phyloP scores from a whole-genome alignment of 129 eudicot genomes.

The Gnaphalium uliginosum region DNA sequence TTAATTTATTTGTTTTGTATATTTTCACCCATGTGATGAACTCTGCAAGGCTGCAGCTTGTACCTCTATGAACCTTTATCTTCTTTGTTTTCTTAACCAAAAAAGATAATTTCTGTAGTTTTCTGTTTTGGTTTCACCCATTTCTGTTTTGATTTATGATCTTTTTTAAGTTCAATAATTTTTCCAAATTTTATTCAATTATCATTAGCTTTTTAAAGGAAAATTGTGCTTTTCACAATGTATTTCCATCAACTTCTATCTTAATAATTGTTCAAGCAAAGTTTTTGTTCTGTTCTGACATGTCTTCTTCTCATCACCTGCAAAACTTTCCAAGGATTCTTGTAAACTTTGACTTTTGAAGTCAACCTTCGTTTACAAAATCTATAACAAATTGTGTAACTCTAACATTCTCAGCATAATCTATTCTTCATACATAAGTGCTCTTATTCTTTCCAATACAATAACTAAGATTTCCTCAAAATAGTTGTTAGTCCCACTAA shows the following conservation, averaged over 20 bases:
- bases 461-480: neutral
- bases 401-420: neutral
- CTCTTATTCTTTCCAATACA: neutral
- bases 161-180: constrained; percentile 2
- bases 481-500: neutral
- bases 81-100: constrained; percentile 27
- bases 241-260: neutral
- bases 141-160: neutral
- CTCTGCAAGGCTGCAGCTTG: constrained; percentile 40
- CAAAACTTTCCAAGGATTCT: neutral
- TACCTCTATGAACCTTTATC: constrained; percentile 17
- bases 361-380: constrained; percentile 4
- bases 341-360: constrained; percentile 19
- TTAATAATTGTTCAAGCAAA: neutral
- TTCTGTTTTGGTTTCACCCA: neutral
- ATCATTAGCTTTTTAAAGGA: neutral
- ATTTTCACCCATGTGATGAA: constrained; percentile 38
- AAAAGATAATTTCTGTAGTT: constrained; percentile 25
- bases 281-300: constrained; percentile 1
- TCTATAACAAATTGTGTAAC: neutral
- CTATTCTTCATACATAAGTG: neutral
- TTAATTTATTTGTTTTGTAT: constrained; percentile 17
- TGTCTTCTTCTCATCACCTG: neutral
- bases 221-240: neutral
- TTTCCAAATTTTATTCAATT: neutral